Percentiles rank a stretch among this genome's conserved stretches.
Conservation (phyloP, 495 filamentous ascomycete species). For the Monascus purpureus region DNA sequence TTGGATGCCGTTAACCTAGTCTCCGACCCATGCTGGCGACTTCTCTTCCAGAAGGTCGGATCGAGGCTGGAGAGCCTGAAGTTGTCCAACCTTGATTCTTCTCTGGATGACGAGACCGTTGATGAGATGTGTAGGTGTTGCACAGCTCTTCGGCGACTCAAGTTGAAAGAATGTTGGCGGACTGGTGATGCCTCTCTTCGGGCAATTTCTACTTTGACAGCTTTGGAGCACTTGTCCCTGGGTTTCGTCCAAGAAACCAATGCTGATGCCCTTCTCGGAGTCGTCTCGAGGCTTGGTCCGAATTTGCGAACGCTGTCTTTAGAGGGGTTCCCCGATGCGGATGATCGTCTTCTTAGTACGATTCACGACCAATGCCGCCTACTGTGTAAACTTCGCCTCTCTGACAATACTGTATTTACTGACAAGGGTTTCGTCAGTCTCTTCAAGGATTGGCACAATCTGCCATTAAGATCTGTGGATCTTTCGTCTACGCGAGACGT, state of each 20-base stretch:
- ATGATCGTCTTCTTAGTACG: constrained; percentile 46
- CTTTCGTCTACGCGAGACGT: constrained; percentile 59
- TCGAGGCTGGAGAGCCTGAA: constrained; percentile 48
- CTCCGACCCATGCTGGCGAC: constrained; percentile 53
- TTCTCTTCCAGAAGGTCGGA: constrained; percentile 49
- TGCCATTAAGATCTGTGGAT: constrained; percentile 51
- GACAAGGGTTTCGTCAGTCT: constrained; percentile 55
- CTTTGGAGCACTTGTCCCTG: constrained; percentile 61
- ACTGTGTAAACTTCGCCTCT: constrained; percentile 66
- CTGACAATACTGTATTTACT: constrained; percentile 56
- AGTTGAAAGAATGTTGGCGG: constrained; percentile 47
- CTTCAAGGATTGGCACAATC: constrained; percentile 67
- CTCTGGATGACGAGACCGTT: constrained; percentile 55
- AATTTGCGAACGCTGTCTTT: constrained; percentile 61
- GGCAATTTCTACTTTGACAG: constrained; percentile 39
- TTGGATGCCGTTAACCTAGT: constrained; percentile 71
- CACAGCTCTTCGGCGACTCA: constrained; percentile 53
- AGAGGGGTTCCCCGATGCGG: constrained; percentile 38
- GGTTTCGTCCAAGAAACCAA: constrained; percentile 41
- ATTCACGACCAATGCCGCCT: constrained; percentile 53
- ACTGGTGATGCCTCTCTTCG: constrained; percentile 31
- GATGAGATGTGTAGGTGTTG: constrained; percentile 43
- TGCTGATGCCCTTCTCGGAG: constrained; percentile 39
- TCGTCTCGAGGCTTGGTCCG: constrained; percentile 44
- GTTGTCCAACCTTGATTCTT: constrained; percentile 52